Conservation (phyloP, 345 rosid genomes). For the Dipteronia dyeriana region DNA sequence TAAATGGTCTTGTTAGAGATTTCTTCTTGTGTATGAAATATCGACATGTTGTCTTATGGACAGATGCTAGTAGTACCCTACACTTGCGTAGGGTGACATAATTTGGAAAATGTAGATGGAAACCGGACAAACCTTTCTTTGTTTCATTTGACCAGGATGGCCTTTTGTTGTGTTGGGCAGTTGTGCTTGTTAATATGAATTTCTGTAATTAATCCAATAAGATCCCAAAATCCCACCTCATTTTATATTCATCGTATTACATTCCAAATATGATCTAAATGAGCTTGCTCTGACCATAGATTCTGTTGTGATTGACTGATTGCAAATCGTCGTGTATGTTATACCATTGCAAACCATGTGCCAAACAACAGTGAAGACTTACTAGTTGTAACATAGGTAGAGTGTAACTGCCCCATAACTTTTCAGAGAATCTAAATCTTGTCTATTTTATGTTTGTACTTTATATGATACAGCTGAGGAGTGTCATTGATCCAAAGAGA, state of each 20-base stretch:
- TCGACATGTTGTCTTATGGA: not conserved
- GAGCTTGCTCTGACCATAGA: not conserved
- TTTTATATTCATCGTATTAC: not conserved
- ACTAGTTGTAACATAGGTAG: not conserved
- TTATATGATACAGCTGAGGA: slow-evolving; percentile 58
- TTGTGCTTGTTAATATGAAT: not conserved
- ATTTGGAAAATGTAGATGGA: not conserved
- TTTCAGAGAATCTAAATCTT: not conserved
- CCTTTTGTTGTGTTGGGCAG: not conserved
- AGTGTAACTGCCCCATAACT: not conserved
- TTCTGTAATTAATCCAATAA: not conserved
- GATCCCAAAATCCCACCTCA: not conserved
- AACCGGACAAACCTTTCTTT: not conserved
- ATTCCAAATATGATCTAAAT: not conserved
- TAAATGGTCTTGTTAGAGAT: not conserved
- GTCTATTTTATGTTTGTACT: slow-evolving; percentile 2
- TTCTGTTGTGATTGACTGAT: not conserved
- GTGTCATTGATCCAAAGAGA: slow-evolving; percentile 73
- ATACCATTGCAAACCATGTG: not conserved
- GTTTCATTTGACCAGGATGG: not conserved
- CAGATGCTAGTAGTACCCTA: not conserved
- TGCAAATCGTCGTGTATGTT: not conserved
- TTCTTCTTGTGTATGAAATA: not conserved
- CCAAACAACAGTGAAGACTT: not conserved
- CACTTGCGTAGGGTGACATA: not conserved